Percentiles rank a stretch among this genome's conserved stretches.
Evolutionary conservation across 352 stramenopile species (phyloP).

Genomic region (Phytophthora cryptogea): DNA sequence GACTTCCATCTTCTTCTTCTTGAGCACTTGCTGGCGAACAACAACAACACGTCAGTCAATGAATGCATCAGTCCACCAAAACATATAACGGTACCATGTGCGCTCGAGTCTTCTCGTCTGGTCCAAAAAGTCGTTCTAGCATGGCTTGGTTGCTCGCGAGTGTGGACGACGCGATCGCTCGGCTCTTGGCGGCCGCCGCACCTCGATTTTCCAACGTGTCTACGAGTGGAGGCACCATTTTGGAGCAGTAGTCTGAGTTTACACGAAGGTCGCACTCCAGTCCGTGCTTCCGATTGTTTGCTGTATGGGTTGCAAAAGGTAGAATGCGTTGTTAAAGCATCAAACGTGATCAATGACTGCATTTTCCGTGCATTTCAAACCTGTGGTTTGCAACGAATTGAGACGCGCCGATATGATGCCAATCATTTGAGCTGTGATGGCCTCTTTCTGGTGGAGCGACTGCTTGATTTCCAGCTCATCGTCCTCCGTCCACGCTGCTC

Average conservation of each 20-base stretch:
- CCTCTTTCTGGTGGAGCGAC: slow-evolving; percentile 75
- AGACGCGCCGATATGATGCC: slow-evolving; percentile 74
- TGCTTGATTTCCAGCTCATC: slow-evolving; percentile 51
- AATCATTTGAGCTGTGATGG: slow-evolving; percentile 82
- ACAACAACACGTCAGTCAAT: neutral
- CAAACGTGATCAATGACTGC: neutral
- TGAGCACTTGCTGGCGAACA: slow-evolving; percentile 62
- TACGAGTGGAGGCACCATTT: slow-evolving; percentile 61
- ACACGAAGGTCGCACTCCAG: slow-evolving; percentile 76
- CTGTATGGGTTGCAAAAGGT: slow-evolving; percentile 14
- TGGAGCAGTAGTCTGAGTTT: slow-evolving; percentile 77
- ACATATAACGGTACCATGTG: slow-evolving; percentile 38
- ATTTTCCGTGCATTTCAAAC: slow-evolving; percentile 17
- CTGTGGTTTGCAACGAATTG: slow-evolving; percentile 65
- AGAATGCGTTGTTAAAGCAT: neutral
- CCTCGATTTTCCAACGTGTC: slow-evolving; percentile 70
- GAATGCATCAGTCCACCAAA: neutral
- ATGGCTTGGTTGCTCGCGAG: slow-evolving; percentile 72
- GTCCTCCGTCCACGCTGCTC: slow-evolving; percentile 36
- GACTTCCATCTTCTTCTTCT: slow-evolving; percentile 82
- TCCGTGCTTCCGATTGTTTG: slow-evolving; percentile 70
- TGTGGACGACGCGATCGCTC: slow-evolving; percentile 45
- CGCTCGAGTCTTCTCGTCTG: slow-evolving; percentile 64
- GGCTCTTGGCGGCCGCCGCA: slow-evolving; percentile 38
- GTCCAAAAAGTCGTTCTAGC: slow-evolving; percentile 77